phyloP scores from a whole-genome alignment of 2,329 filamentous ascomycete species.

The Dryadomyces quercus-mongolicae region DNA sequence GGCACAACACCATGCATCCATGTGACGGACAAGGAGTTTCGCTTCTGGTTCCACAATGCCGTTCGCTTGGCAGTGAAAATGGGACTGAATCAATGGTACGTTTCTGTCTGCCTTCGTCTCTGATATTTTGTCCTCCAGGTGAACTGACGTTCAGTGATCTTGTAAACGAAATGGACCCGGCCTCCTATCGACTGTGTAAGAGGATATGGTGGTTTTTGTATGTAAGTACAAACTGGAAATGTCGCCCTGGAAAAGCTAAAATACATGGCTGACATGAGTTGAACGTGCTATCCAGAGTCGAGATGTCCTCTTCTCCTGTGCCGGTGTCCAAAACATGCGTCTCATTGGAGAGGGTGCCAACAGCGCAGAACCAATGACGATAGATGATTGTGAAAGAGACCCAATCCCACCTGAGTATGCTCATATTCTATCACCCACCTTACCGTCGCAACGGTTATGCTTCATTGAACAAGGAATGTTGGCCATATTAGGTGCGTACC shows the following conservation, averaged over 20 bases:
- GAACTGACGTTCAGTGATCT: background rate
- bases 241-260: too few species aligned
- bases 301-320: background rate
- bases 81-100: background rate
- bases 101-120: background rate
- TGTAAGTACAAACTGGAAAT: background rate
- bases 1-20: background rate
- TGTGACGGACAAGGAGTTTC: conserved; percentile 1
- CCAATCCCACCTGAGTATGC: background rate
- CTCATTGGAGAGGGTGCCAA: background rate
- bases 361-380: background rate
- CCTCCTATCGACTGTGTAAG: background rate
- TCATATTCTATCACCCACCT: background rate
- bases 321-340: conserved; percentile 1
- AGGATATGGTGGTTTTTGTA: conserved; percentile 1
- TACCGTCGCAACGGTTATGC: background rate
- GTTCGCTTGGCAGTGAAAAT: conserved; percentile 3
- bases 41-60: conserved; percentile 4
- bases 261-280: too few species aligned
- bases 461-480: background rate
- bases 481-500: background rate
- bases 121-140: too few species aligned
- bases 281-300: background rate
- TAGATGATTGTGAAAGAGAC: background rate
- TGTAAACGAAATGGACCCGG: background rate